Conservation (phyloP, 331 rosid genomes). For the Arachis monticola region DNA sequence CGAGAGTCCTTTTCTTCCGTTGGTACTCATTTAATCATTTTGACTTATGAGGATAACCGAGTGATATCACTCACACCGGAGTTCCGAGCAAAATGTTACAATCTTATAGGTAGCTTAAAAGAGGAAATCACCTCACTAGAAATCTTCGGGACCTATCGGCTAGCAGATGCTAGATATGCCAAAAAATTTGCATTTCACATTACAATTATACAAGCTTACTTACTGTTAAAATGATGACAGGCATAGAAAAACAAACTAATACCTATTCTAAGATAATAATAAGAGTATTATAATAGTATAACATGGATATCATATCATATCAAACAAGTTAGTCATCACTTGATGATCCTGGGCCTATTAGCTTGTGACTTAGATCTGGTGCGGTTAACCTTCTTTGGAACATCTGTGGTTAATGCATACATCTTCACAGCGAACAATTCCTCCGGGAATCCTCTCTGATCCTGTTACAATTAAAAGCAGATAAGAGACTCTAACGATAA, state of each 20-base stretch:
- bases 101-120: background rate
- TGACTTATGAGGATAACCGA: background rate
- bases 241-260: background rate
- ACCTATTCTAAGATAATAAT: background rate
- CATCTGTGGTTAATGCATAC: constrained; percentile 75
- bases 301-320: constrained; percentile 14
- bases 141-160: background rate
- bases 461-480: constrained; percentile 51
- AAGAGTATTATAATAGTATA: background rate
- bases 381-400: constrained; percentile 64
- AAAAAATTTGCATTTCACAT: constrained; percentile 7
- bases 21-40: background rate
- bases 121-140: background rate
- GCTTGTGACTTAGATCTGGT: constrained; percentile 58
- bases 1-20: background rate
- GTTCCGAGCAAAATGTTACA: background rate
- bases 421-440: constrained; percentile 90
- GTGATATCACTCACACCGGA: background rate
- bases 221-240: constrained; percentile 4
- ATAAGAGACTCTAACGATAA: constrained; percentile 12
- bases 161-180: background rate
- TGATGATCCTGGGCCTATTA: constrained; percentile 78
- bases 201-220: background rate
- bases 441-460: constrained; percentile 82
- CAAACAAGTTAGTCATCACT: constrained; percentile 45